phyloP scores from a whole-genome alignment of 1,284 basidiomycete species.

The Apiotrichum veenhuisii region DNA sequence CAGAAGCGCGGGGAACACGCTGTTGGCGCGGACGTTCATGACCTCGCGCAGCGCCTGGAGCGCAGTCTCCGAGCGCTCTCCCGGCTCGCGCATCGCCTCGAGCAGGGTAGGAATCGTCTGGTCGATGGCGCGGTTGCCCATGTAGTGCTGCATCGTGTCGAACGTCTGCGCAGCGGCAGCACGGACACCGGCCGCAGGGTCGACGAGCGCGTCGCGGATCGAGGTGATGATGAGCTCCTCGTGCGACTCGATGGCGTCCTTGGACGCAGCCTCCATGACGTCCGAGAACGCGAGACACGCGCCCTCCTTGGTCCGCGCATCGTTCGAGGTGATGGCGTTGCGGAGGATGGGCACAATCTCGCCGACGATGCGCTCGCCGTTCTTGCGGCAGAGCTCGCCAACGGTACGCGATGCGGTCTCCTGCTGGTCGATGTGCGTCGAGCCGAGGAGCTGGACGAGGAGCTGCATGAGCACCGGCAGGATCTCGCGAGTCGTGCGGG shows the following conservation, averaged over 20 bases:
- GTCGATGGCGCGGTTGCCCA: conserved; percentile 85
- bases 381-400: conserved; percentile 88
- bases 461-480: conserved; percentile 78
- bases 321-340: conserved; percentile 63
- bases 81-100: conserved; percentile 86
- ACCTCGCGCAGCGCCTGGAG: conserved; percentile 86
- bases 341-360: conserved; percentile 79
- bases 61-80: conserved; percentile 89
- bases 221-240: conserved; percentile 86
- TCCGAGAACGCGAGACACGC: conserved; percentile 85
- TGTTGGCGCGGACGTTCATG: conserved; percentile 84
- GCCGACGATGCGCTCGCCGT: conserved; percentile 85
- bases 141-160: conserved; percentile 82
- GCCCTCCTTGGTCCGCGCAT: conserved; percentile 75
- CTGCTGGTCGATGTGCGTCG: conserved; percentile 77
- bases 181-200: conserved; percentile 81
- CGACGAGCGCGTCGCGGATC: conserved; percentile 81
- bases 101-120: conserved; percentile 93
- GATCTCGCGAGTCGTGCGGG: conserved; percentile 78
- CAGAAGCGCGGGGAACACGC: conserved; percentile 97
- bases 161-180: conserved; percentile 90
- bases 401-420: conserved; percentile 89
- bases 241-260: conserved; percentile 80
- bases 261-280: conserved; percentile 82
- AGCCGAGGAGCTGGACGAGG: conserved; percentile 70